Conservation (phyloP, 176 grass and related monocot species). For the Microstegium vimineum region DNA sequence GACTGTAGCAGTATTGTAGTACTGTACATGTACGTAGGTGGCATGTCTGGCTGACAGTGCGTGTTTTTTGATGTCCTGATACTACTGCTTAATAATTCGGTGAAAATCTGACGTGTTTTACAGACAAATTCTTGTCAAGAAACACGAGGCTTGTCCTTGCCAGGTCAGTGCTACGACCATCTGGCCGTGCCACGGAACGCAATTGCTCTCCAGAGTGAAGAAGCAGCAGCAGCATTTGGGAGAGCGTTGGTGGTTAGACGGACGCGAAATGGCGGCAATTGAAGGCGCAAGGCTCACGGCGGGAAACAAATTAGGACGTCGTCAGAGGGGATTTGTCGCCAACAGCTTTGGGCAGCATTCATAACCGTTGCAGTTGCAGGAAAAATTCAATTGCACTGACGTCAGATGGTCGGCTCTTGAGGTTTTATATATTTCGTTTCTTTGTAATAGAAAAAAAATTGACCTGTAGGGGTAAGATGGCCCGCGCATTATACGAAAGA, state of each 20-base stretch:
- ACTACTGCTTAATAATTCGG: not conserved
- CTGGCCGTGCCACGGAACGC: not conserved
- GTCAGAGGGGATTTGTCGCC: not conserved
- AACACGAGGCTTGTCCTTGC: not conserved
- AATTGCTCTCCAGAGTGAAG: not conserved
- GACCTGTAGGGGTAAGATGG: too few relatives aligned
- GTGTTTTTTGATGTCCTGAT: not conserved
- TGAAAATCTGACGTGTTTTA: not conserved
- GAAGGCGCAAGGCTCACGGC: not conserved
- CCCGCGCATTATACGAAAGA: too few relatives aligned
- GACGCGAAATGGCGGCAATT: not conserved
- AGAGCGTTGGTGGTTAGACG: not conserved
- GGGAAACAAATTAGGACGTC: not conserved
- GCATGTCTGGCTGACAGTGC: not conserved
- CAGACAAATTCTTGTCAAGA: not conserved
- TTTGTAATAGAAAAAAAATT: too few relatives aligned
- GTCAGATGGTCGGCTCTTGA: too few relatives aligned
- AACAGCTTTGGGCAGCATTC: constrained; percentile 14
- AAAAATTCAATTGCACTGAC: too few relatives aligned
- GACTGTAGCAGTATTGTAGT: not conserved
- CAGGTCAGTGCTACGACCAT: not conserved
- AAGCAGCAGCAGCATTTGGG: not conserved
- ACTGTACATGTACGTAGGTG: not conserved
- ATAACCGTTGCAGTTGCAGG: too few relatives aligned
- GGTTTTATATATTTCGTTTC: too few relatives aligned